A percentile compares a stretch with the other conserved stretches of the same genome.
Evolutionary conservation across 495 filamentous ascomycete genomes (phyloP).

Genomic region (Thozetella sp.): DNA sequence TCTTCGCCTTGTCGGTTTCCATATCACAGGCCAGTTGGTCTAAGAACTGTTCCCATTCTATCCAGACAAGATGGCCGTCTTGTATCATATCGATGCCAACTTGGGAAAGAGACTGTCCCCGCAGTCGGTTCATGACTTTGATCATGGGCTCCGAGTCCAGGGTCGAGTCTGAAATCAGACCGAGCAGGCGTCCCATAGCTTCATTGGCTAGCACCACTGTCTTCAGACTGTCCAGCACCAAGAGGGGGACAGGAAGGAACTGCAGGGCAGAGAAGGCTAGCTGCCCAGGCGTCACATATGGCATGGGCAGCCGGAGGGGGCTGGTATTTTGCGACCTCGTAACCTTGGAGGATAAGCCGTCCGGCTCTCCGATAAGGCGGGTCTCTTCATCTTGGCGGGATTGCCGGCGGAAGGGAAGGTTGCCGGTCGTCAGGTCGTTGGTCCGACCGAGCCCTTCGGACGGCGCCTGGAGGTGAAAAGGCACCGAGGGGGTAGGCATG

Average conservation of each 20-base stretch:
- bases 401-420: neutral
- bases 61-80: slow-evolving; percentile 54
- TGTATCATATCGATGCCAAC: slow-evolving; percentile 65
- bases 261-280: slow-evolving; percentile 66
- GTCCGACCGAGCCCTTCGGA: neutral
- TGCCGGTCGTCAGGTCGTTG: neutral
- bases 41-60: slow-evolving; percentile 56
- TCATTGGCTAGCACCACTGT: slow-evolving; percentile 71
- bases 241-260: slow-evolving; percentile 67
- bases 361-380: slow-evolving; percentile 7
- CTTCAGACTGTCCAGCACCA: slow-evolving; percentile 63
- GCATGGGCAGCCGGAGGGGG: slow-evolving; percentile 37
- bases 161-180: slow-evolving; percentile 36
- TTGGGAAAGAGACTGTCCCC: slow-evolving; percentile 58
- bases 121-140: slow-evolving; percentile 43
- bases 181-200: slow-evolving; percentile 66
- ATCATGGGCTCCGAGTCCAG: slow-evolving; percentile 26
- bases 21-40: slow-evolving; percentile 51
- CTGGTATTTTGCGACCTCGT: slow-evolving; percentile 23
- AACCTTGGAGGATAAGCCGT: neutral
- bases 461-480: neutral
- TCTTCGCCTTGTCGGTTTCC: slow-evolving; percentile 20
- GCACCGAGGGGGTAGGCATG: neutral
- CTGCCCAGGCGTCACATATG: slow-evolving; percentile 37
- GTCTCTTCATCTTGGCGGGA: neutral